Conservation (phyloP, 2,329 filamentous ascomycete genomes). For the Teratosphaeria pseudoeucalypti region DNA sequence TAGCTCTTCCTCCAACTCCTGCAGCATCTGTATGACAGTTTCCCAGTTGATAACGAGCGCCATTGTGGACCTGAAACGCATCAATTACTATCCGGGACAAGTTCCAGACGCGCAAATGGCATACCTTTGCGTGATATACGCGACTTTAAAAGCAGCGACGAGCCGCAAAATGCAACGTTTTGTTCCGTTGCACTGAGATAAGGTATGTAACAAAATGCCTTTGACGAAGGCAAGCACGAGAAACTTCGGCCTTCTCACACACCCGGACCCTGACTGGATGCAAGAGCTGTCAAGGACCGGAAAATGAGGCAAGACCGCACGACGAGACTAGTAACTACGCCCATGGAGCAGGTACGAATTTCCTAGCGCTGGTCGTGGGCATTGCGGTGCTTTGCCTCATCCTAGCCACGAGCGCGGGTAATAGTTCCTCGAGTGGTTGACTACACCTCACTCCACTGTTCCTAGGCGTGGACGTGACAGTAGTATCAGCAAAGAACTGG, state of each 20-base stretch:
- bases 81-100: background rate
- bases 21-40: background rate
- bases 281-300: background rate
- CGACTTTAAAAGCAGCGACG: background rate
- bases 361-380: background rate
- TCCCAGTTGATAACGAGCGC: background rate
- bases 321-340: background rate
- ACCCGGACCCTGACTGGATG: background rate
- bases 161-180: background rate
- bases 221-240: background rate
- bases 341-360: background rate
- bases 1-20: background rate
- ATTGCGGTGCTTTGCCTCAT: background rate
- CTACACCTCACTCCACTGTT: constrained; percentile 30
- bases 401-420: constrained; percentile 24
- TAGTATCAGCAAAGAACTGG: constrained; percentile 51
- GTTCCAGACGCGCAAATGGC: background rate
- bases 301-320: background rate
- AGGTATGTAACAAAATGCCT: background rate
- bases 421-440: constrained; percentile 30
- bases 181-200: background rate
- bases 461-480: constrained; percentile 36
- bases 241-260: background rate
- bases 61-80: background rate
- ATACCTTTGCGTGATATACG: background rate